Conservation (phyloP, 176 grass and related monocot species). For the Eleusine indica region DNA sequence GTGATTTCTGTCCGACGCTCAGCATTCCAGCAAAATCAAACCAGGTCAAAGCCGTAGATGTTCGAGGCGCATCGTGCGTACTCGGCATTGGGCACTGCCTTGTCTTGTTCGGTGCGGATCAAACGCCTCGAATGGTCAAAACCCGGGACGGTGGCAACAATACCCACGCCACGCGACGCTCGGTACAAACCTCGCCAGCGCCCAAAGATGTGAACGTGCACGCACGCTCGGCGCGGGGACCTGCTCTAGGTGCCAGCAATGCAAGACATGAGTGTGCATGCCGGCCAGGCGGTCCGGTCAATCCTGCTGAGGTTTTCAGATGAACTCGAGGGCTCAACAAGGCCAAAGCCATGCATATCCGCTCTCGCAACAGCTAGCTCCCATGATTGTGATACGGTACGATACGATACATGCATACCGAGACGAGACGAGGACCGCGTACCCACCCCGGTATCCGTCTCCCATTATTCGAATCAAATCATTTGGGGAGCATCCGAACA, state of each 20-base stretch:
- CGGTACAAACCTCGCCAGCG: too few relatives aligned
- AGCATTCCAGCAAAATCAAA: background rate
- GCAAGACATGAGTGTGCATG: background rate
- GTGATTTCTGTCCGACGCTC: too few relatives aligned
- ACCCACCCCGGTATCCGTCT: constrained; percentile 20
- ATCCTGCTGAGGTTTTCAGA: background rate
- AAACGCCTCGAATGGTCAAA: background rate
- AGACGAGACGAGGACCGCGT: constrained; percentile 29
- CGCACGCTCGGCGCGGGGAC: background rate
- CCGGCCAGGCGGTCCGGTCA: background rate
- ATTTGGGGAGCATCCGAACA: constrained; percentile 6
- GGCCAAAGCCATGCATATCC: background rate
- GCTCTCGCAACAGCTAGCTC: background rate
- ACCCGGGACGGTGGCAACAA: background rate
- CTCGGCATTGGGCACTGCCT: background rate
- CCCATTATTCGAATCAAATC: constrained; percentile 21
- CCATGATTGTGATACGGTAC: background rate
- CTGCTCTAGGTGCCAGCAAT: background rate
- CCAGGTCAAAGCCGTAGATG: background rate
- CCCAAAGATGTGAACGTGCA: background rate
- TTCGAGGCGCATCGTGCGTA: background rate
- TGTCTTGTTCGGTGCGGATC: background rate
- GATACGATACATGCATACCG: background rate
- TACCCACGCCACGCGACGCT: too few relatives aligned
- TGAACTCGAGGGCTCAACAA: background rate